These are phyloP conservation scores for Copromyces sp. DNA, from an alignment of 495 filamentous ascomycete genomes.

Conservation along the genomic window DNA sequence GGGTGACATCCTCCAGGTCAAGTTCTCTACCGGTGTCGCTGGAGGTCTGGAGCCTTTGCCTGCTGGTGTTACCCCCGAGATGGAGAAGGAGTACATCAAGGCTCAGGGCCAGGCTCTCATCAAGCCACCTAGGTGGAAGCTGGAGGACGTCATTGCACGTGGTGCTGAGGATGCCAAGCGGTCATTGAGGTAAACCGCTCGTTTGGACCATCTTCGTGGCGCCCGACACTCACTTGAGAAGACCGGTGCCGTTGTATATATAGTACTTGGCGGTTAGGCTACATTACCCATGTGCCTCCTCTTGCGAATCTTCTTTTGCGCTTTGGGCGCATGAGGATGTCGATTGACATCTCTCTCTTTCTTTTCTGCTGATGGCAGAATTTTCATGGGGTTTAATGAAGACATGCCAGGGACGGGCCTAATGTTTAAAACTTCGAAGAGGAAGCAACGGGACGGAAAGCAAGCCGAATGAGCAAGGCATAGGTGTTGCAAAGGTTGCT, in stretches of 20 bases:
- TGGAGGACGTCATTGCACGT: conserved; percentile 68
- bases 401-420: neutral
- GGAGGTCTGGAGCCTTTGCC: conserved; percentile 69
- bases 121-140: conserved; percentile 66
- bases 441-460: neutral
- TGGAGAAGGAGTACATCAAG: conserved; percentile 61
- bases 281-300: neutral
- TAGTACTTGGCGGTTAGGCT: neutral
- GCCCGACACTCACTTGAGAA: neutral
- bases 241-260: neutral
- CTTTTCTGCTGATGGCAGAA: neutral
- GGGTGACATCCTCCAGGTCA: conserved; percentile 83
- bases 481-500: neutral
- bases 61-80: conserved; percentile 56
- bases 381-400: neutral
- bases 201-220: neutral
- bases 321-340: neutral
- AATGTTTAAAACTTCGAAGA: neutral
- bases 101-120: conserved; percentile 41
- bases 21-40: conserved; percentile 89
- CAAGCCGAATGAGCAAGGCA: neutral
- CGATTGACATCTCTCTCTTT: neutral
- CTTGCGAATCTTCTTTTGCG: neutral
- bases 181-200: conserved; percentile 44
- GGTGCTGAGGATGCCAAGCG: conserved; percentile 73